Percentiles rank a stretch among this genome's conserved stretches.
phyloP scores from a whole-genome alignment of 805 yeast species.

The Candida khao-thaluensis region DNA sequence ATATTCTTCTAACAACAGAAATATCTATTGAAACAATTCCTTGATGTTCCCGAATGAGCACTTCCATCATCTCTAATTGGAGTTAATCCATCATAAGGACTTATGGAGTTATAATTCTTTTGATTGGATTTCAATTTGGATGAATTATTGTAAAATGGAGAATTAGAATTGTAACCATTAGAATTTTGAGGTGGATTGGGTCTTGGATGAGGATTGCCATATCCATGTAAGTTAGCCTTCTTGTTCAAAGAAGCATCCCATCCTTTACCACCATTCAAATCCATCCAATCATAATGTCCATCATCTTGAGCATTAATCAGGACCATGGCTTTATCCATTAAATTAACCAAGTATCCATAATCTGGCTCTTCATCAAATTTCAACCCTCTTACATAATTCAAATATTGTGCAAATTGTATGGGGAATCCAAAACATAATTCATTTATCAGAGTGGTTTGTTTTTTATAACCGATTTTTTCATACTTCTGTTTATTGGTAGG shows the following conservation, averaged over 20 bases:
- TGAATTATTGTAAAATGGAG: conserved; percentile 5
- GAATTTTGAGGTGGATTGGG: conserved; percentile 5
- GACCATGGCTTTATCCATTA: conserved; percentile 75
- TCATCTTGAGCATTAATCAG: conserved; percentile 47
- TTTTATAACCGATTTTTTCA: conserved; percentile 81
- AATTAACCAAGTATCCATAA: conserved; percentile 70
- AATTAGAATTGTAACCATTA: background rate
- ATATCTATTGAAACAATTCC: conserved; percentile 12
- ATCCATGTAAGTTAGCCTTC: conserved; percentile 79
- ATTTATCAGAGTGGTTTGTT: conserved; percentile 64
- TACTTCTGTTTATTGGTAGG: conserved; percentile 82
- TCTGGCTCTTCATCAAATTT: conserved; percentile 81
- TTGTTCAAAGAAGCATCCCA: conserved; percentile 77
- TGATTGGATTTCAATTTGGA: conserved; percentile 18
- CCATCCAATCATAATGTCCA: conserved; percentile 80
- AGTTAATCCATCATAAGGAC: conserved; percentile 28
- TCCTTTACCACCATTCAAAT: conserved; percentile 73
- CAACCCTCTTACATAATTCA: conserved; percentile 63
- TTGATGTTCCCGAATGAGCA: conserved; percentile 38
- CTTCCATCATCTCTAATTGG: conserved; percentile 38
- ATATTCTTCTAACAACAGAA: conserved; percentile 16
- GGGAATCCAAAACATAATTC: conserved; percentile 68
- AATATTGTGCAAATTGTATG: conserved; percentile 69
- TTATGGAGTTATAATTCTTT: conserved; percentile 19
- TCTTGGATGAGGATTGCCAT: conserved; percentile 64